Base-by-base conservation (phyloP, 164 flowering plant genomes). In the Annona squamosa region DNA sequence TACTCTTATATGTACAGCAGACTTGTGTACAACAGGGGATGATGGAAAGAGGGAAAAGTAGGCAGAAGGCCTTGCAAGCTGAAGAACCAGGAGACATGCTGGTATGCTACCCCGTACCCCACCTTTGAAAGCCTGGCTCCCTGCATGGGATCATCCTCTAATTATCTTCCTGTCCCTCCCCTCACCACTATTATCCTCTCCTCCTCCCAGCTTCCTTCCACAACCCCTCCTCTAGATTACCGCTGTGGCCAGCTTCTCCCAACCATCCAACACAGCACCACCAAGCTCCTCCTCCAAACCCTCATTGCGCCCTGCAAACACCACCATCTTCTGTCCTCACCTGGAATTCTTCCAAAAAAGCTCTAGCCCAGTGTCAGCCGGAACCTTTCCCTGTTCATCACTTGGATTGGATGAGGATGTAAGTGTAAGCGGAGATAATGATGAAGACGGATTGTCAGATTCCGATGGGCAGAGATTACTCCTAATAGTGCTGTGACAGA, bases 221-320 rank as follows among this genome's bases (percentile, higher is more conserved):
- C 19, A n/a, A 63, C 42, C 65, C 65, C 65, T 26, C 65, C 65
- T 63, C 65, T 63, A n/a, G 65, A 18, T n/a, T 19, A n/a, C 65
- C n/a, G 41, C 37, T 63, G 65, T 19, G 41, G 37, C 65, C 37
- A 10, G 2, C 41, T 26, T 19, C 65, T 63, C 65, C 19, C 16
- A 63, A 17, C 65, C 41, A 63, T 19, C 65, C 19, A n/a, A 5
- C 5, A 10, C 41, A 63, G 18, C 65, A n/a, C 4, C 41, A 63
- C 42, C 5, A 6, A 4, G 18, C 2, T 37, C 26, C 65, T 63
- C 65, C 65, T 63, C 17, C 37, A 63, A 63, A n/a, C 3, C 6
- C 42, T 63, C 5, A 63, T 1, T 26, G 37, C 37, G 37, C 37
- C 37, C 37, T 26, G 37, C 37, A 26, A 26, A 18, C 37, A 19